A percentile compares a stretch with the other conserved stretches of the same genome.
phyloP scores from a whole-genome alignment of 2,329 filamentous ascomycete species.

The Venturia carpophila region DNA sequence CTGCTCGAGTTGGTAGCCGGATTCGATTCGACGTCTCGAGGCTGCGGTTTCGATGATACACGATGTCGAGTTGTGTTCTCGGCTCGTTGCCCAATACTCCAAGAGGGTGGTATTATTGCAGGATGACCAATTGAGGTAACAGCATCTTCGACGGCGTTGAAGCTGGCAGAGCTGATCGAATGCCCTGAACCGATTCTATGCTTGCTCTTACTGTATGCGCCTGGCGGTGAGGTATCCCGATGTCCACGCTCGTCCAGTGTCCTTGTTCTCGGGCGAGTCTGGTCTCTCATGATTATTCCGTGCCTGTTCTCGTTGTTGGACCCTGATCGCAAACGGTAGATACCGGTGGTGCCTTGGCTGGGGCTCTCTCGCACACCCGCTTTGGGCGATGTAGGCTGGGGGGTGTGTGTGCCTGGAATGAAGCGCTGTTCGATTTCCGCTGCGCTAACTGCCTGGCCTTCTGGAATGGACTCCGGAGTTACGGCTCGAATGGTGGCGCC shows the following conservation, averaged over 20 bases:
- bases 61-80: neutral
- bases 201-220: conserved; percentile 38
- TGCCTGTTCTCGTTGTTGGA: conserved; percentile 18
- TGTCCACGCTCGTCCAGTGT: conserved; percentile 41
- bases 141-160: conserved; percentile 36
- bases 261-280: conserved; percentile 46
- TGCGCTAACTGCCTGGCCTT: conserved; percentile 12
- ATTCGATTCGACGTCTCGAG: neutral
- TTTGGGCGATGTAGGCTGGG: conserved; percentile 16
- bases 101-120: conserved; percentile 30
- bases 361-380: conserved; percentile 10
- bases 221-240: conserved; percentile 35
- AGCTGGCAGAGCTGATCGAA: conserved; percentile 50
- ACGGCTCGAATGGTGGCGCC: conserved; percentile 51
- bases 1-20: neutral
- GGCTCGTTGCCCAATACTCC: neutral
- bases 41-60: conserved; percentile 19
- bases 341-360: neutral
- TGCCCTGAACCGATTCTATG: conserved; percentile 65
- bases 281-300: conserved; percentile 30
- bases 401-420: conserved; percentile 18
- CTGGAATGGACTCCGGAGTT: conserved; percentile 49
- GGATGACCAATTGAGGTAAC: conserved; percentile 37
- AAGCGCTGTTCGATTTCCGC: conserved; percentile 8
- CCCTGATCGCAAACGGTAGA: conserved; percentile 15